A percentile compares a stretch with the other conserved stretches of the same genome.
Conservation (phyloP, 257 asterid species). For the Nicotiana undulata region DNA sequence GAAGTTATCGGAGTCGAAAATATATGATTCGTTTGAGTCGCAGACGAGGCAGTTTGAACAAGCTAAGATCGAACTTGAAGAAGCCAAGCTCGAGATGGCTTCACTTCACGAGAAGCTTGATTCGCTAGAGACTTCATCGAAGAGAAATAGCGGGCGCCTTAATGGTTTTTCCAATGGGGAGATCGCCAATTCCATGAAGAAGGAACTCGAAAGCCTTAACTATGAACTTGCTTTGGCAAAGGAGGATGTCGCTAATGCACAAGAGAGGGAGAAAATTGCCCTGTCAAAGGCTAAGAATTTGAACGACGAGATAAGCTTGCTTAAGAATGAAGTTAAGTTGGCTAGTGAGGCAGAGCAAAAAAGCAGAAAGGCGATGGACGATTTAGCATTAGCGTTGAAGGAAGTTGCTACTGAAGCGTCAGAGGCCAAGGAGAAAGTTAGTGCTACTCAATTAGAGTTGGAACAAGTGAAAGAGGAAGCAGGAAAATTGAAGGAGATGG, state of each 20-base stretch:
- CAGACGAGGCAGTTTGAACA: constrained; percentile 11
- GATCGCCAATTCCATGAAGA: neutral
- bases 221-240: neutral
- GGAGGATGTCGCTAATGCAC: constrained; percentile 1
- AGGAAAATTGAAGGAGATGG: constrained; percentile 31
- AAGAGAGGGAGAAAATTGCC: constrained; percentile 11
- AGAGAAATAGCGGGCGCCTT: neutral
- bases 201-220: constrained; percentile 17
- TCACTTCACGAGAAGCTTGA: constrained; percentile 32
- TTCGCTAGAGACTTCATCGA: constrained; percentile 16
- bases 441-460: constrained; percentile 23
- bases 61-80: constrained; percentile 18
- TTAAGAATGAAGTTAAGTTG: constrained; percentile 34
- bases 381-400: constrained; percentile 56
- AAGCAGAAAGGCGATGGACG: constrained; percentile 83
- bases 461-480: constrained; percentile 35
- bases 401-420: constrained; percentile 77
- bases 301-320: constrained; percentile 7
- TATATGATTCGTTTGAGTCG: neutral
- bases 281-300: neutral
- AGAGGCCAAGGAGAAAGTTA: constrained; percentile 47
- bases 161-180: constrained; percentile 1
- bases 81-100: constrained; percentile 28
- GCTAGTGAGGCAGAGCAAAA: constrained; percentile 70
- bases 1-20: constrained; percentile 4